These are phyloP conservation scores for Acer negundo DNA, from an alignment of 345 rosid genomes.

Conservation along the genomic window DNA sequence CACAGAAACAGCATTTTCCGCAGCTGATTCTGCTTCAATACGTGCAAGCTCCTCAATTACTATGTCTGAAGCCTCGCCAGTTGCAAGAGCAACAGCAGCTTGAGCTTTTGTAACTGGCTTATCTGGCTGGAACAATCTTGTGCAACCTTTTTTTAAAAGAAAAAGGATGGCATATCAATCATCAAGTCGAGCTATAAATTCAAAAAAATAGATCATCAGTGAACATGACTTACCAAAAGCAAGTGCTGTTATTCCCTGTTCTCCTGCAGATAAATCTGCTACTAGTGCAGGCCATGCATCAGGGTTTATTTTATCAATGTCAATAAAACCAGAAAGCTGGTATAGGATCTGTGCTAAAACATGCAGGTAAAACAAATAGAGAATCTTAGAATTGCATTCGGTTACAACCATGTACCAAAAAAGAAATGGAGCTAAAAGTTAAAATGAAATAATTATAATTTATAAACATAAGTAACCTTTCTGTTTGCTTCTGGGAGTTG, in stretches of 20 bases:
- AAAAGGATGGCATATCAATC: slow-evolving; percentile 4
- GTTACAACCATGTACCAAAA: not conserved
- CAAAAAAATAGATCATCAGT: slow-evolving; percentile 14
- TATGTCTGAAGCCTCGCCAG: slow-evolving; percentile 74
- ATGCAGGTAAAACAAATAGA: slow-evolving; percentile 16
- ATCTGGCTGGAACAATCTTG: slow-evolving; percentile 84
- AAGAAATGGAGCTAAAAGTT: not conserved
- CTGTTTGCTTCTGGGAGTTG: slow-evolving; percentile 84
- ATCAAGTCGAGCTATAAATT: slow-evolving; percentile 23
- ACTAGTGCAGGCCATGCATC: slow-evolving; percentile 94
- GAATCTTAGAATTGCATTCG: slow-evolving; percentile 1
- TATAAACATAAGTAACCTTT: slow-evolving; percentile 47
- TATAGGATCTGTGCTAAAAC: slow-evolving; percentile 47
- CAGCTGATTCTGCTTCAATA: slow-evolving; percentile 88
- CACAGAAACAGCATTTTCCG: slow-evolving; percentile 79
- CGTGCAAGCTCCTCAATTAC: slow-evolving; percentile 91
- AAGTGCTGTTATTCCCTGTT: slow-evolving; percentile 80
- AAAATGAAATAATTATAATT: not conserved
- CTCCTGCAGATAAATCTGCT: slow-evolving; percentile 85
- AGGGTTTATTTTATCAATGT: slow-evolving; percentile 75
- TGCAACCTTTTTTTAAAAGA: slow-evolving; percentile 55
- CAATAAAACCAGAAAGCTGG: slow-evolving; percentile 81
- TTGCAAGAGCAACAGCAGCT: slow-evolving; percentile 88
- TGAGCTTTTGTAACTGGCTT: slow-evolving; percentile 98
- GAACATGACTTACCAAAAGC: slow-evolving; percentile 76